Percentiles rank a stretch among this genome's conserved stretches.
phyloP scores from a whole-genome alignment of 768 basidiomycete genomes.

The Russula virescens region DNA sequence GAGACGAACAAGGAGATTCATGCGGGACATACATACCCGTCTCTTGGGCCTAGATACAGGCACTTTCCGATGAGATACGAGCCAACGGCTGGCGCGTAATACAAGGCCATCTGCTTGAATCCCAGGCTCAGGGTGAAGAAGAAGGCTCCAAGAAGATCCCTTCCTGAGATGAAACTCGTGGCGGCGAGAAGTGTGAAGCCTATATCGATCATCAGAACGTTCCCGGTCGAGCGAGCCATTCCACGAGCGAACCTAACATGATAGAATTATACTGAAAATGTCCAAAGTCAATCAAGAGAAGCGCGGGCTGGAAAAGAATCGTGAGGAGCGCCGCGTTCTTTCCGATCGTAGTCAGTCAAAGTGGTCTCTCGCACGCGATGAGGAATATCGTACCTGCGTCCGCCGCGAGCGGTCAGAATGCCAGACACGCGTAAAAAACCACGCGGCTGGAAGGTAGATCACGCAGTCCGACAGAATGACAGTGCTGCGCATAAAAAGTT shows the following conservation, averaged over 20 bases:
- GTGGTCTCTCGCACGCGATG: background rate
- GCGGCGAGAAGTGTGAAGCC: constrained; percentile 67
- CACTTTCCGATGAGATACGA: constrained; percentile 89
- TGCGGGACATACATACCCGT: constrained; percentile 54
- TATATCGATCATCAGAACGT: constrained; percentile 26
- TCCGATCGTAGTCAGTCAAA: background rate
- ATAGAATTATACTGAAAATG: constrained; percentile 96
- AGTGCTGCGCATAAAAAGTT: constrained; percentile 74
- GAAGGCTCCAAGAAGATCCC: constrained; percentile 70
- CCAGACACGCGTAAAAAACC: constrained; percentile 62
- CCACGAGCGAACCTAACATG: constrained; percentile 65
- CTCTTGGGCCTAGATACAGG: constrained; percentile 60
- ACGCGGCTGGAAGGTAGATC: constrained; percentile 69
- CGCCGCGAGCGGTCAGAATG: constrained; percentile 64
- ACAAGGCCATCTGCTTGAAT: constrained; percentile 96
- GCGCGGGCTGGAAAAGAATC: constrained; percentile 75
- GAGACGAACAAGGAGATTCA: background rate
- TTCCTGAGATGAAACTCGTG: constrained; percentile 59
- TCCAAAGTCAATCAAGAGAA: constrained; percentile 83
- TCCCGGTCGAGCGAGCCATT: background rate
- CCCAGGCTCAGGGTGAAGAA: constrained; percentile 80
- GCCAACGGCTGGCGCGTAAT: constrained; percentile 91
- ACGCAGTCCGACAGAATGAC: constrained; percentile 65
- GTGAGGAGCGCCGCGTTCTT: constrained; percentile 65
- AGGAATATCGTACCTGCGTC: constrained; percentile 56